Evolutionary conservation across 2,329 filamentous ascomycete genomes (phyloP), one percentile per base, ranked within the genome.

Genomic region (Cadophora sp.): DNA sequence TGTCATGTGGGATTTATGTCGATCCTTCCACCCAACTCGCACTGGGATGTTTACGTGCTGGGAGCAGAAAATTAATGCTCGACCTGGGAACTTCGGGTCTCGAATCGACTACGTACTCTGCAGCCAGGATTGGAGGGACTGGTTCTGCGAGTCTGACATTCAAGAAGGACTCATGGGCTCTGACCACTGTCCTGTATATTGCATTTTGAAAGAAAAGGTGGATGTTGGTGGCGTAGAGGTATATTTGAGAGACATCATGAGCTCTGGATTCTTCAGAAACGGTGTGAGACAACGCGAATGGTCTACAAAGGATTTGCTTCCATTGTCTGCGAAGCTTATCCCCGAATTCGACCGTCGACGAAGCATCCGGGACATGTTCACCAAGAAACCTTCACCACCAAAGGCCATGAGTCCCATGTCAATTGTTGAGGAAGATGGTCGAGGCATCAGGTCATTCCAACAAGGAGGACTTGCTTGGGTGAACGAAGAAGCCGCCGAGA

Each of bases 41-140:
- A 83, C 84, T 70, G 93, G 93, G 69, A 98, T 99, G 96, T 98
- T 93, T 79, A 98, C 96, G 0, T 97, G 95, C 79, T 98, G 95
- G 95, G 94, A 98, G 71, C 94, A 93, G 62, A 94, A 92, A 78
- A 92, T 94, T 76, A 98, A 98, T 79, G 92, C 93, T n/a, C 86
- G 96, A n/a, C 95, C 95, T 3, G 94, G 92, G 2, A 98, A 98
- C 78, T 97, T 91, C 79, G 96, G 96, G 6, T 91, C 92, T 65
- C 88, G 96, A 43, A 98, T 98, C 74, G 96, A 99, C 79, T 98
- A 97, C 79, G 87, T 99, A 22, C 85, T 98, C 3, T 97, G 93
- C 77, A 96, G 89, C 72, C 83, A 90, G 50, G 86, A 87, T 43
- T 92, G 97, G 83, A 92, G 90, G 75, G 82, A 86, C 62, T 97